phyloP scores from a whole-genome alignment of 2,329 filamentous ascomycete species.

The Aspergillus hiratsukae region DNA sequence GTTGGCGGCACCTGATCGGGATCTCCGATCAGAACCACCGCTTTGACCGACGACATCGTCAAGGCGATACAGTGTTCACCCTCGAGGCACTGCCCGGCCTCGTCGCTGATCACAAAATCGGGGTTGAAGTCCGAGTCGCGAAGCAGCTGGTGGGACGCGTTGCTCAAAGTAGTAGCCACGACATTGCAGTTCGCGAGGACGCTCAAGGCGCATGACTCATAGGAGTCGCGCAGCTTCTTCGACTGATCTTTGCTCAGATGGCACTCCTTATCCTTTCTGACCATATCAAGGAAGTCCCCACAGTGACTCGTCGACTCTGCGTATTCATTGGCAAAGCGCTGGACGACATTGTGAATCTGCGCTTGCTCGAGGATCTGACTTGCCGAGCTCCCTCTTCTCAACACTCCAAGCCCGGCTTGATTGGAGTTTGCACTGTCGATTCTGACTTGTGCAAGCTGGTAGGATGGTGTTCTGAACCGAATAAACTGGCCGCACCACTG shows the following conservation, averaged over 20 bases:
- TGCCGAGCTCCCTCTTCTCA: background rate
- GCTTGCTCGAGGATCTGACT: background rate
- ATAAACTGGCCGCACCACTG: background rate
- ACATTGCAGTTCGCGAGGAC: background rate
- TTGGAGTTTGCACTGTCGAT: background rate
- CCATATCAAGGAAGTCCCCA: background rate
- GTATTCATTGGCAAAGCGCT: background rate
- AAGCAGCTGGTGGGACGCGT: background rate
- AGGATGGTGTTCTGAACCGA: background rate
- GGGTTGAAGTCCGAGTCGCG: slow-evolving; percentile 1
- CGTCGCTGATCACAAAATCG: slow-evolving; percentile 11
- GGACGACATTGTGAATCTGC: background rate
- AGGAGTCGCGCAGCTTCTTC: background rate
- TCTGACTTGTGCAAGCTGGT: background rate
- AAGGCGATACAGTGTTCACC: slow-evolving; percentile 12
- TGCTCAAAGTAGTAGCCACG: slow-evolving; percentile 2
- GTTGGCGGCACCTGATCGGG: slow-evolving; percentile 9
- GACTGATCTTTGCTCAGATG: background rate
- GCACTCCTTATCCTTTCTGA: background rate
- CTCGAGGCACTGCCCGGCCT: slow-evolving; percentile 12
- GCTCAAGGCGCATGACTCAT: background rate
- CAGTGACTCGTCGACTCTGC: background rate
- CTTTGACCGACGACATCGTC: slow-evolving; percentile 1
- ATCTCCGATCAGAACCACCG: slow-evolving; percentile 10
- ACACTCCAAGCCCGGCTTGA: background rate